Conservation (phyloP, 2,329 filamentous ascomycete genomes). For the Myriosclerotinia scirpicola region DNA sequence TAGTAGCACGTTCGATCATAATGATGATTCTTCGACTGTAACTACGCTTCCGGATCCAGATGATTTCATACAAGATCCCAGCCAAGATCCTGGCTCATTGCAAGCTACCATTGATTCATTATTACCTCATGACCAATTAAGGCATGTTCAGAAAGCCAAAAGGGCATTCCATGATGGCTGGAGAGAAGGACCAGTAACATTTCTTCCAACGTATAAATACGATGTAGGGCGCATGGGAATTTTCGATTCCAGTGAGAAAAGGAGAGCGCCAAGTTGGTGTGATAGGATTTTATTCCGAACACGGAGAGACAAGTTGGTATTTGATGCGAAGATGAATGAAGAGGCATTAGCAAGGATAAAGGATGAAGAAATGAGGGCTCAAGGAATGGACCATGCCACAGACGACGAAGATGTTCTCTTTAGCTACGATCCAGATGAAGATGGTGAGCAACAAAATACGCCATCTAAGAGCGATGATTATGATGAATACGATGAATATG, state of each 20-base stretch:
- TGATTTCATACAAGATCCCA: slow-evolving; percentile 65
- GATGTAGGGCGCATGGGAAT: slow-evolving; percentile 89
- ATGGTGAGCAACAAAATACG: slow-evolving; percentile 55
- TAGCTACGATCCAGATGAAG: slow-evolving; percentile 83
- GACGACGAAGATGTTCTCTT: slow-evolving; percentile 84
- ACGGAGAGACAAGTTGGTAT: slow-evolving; percentile 64
- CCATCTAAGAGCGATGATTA: slow-evolving; percentile 42
- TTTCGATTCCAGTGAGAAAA: slow-evolving; percentile 96
- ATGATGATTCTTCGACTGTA: slow-evolving; percentile 41
- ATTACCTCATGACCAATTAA: slow-evolving; percentile 85
- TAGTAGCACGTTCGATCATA: slow-evolving; percentile 38
- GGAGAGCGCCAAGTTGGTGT: slow-evolving; percentile 91
- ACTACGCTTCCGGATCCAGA: slow-evolving; percentile 58
- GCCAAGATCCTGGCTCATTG: slow-evolving; percentile 79
- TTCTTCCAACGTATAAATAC: slow-evolving; percentile 96
- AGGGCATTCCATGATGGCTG: slow-evolving; percentile 90
- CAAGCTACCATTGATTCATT: slow-evolving; percentile 87
- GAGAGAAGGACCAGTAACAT: slow-evolving; percentile 83
- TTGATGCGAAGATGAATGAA: slow-evolving; percentile 63
- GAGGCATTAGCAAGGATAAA: slow-evolving; percentile 66
- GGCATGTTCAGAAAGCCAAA: slow-evolving; percentile 67
- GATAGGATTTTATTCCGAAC: slow-evolving; percentile 90
- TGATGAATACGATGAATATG: slow-evolving; percentile 53
- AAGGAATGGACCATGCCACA: slow-evolving; percentile 69
- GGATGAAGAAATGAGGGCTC: slow-evolving; percentile 82